Percentiles rank a stretch among this genome's conserved stretches.
These are phyloP conservation scores for Claviceps cyperi DNA, from an alignment of 2,329 filamentous ascomycete genomes.

Conservation along the genomic window DNA sequence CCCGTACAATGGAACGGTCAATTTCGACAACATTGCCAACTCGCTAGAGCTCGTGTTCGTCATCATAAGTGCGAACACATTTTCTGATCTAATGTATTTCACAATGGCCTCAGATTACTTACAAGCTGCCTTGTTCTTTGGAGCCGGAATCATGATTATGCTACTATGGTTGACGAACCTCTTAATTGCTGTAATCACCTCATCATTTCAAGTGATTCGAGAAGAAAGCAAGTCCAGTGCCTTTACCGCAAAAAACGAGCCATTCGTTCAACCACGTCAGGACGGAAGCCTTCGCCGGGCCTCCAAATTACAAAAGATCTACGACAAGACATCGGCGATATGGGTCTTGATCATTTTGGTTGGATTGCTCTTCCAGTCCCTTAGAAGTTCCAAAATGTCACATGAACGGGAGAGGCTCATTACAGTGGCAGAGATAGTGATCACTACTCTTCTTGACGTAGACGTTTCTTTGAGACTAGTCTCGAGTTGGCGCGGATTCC, in stretches of 20 bases:
- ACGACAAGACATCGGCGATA: constrained; percentile 56
- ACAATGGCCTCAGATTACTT: constrained; percentile 87
- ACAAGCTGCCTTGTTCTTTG: constrained; percentile 65
- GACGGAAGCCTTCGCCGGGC: constrained; percentile 23
- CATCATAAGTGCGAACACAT: constrained; percentile 97
- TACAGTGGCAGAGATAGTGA: constrained; percentile 53
- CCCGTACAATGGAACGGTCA: constrained; percentile 74
- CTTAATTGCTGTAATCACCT: constrained; percentile 90
- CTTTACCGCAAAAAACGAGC: constrained; percentile 62
- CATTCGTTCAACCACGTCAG: constrained; percentile 18
- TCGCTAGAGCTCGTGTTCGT: constrained; percentile 93
- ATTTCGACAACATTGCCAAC: constrained; percentile 87
- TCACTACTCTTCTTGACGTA: constrained; percentile 63
- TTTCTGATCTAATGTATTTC: constrained; percentile 86
- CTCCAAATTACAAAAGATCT: constrained; percentile 51
- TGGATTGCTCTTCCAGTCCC: constrained; percentile 64
- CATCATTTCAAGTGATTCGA: constrained; percentile 93
- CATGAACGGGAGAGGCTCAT: constrained; percentile 48
- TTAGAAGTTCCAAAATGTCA: constrained; percentile 65
- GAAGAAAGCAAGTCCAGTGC: constrained; percentile 92
- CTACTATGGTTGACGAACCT: constrained; percentile 95
- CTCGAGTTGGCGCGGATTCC: constrained; percentile 70
- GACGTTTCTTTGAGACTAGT: constrained; percentile 73
- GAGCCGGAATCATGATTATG: constrained; percentile 69
- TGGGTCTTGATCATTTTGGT: constrained; percentile 74